phyloP scores from a whole-genome alignment of 1,139 yeast species.

The Yamadazyma triangularis region DNA sequence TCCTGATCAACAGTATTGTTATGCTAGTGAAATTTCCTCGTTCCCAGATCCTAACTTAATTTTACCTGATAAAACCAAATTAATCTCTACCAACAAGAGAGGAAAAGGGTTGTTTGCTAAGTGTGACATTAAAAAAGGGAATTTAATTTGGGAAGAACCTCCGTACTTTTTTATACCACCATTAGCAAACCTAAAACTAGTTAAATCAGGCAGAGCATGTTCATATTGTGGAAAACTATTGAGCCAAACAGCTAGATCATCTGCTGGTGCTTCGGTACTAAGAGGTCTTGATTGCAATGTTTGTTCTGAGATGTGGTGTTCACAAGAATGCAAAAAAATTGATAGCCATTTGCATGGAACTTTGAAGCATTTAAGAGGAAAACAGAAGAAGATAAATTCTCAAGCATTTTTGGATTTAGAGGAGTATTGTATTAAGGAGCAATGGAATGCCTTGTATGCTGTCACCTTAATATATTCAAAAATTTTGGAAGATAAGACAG shows the following conservation, averaged over 20 bases:
- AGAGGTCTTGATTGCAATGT: conserved; percentile 64
- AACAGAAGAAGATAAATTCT: conserved; percentile 35
- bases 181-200: conserved; percentile 59
- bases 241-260: conserved; percentile 21
- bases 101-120: conserved; percentile 51
- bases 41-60: conserved; percentile 44
- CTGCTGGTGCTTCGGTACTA: conserved; percentile 26
- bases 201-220: conserved; percentile 70
- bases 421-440: conserved; percentile 57
- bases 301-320: conserved; percentile 74
- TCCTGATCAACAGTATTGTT: conserved; percentile 33
- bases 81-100: conserved; percentile 33
- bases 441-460: conserved; percentile 69
- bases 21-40: conserved; percentile 54
- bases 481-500: conserved; percentile 41
- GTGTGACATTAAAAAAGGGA: conserved; percentile 43
- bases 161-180: conserved; percentile 73
- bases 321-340: conserved; percentile 52
- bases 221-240: conserved; percentile 71
- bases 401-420: conserved; percentile 53
- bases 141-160: conserved; percentile 52
- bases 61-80: conserved; percentile 44
- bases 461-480: conserved; percentile 56
- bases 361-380: conserved; percentile 50
- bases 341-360: conserved; percentile 51